phyloP scores from a whole-genome alignment of 768 basidiomycete genomes.

The Tephrocybe sp. region DNA sequence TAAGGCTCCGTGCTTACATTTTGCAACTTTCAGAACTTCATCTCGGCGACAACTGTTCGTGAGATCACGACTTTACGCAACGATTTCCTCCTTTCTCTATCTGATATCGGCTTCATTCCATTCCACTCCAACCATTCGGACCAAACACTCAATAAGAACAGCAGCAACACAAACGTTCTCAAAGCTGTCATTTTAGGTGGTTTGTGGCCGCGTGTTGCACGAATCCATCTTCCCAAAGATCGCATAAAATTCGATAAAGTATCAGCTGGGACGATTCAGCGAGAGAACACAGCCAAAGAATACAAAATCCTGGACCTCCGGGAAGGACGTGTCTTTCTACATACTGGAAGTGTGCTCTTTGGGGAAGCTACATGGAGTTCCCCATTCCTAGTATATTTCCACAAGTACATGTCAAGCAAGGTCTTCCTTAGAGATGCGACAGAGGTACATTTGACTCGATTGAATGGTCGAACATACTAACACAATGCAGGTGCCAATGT shows the following conservation, averaged over 20 bases:
- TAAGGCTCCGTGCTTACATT: not conserved
- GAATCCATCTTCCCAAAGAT: constrained; percentile 69
- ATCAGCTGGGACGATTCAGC: constrained; percentile 79
- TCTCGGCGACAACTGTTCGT: constrained; percentile 68
- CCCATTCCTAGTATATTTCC: constrained; percentile 82
- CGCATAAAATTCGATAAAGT: constrained; percentile 85
- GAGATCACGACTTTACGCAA: constrained; percentile 77
- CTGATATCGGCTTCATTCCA: constrained; percentile 69
- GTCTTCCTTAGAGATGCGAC: constrained; percentile 86
- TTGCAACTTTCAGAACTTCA: constrained; percentile 64
- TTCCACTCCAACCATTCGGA: constrained; percentile 42
- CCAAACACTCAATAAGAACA: constrained; percentile 62
- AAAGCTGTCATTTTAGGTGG: constrained; percentile 87
- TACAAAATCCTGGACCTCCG: constrained; percentile 79
- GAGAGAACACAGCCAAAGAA: constrained; percentile 83
- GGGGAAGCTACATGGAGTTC: constrained; percentile 68
- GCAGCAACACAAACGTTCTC: constrained; percentile 68
- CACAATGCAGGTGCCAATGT: constrained; percentile 71
- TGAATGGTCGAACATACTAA: not conserved
- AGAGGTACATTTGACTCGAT: constrained; percentile 51
- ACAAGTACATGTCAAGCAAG: constrained; percentile 80
- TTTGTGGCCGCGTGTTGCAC: constrained; percentile 82
- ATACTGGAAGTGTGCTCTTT: constrained; percentile 83
- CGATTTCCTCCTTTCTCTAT: constrained; percentile 74
- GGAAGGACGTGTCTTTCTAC: constrained; percentile 70